These are phyloP conservation scores for Teratosphaeriaceae sp. DNA, from an alignment of 2,329 filamentous ascomycete species.

Conservation along the genomic window DNA sequence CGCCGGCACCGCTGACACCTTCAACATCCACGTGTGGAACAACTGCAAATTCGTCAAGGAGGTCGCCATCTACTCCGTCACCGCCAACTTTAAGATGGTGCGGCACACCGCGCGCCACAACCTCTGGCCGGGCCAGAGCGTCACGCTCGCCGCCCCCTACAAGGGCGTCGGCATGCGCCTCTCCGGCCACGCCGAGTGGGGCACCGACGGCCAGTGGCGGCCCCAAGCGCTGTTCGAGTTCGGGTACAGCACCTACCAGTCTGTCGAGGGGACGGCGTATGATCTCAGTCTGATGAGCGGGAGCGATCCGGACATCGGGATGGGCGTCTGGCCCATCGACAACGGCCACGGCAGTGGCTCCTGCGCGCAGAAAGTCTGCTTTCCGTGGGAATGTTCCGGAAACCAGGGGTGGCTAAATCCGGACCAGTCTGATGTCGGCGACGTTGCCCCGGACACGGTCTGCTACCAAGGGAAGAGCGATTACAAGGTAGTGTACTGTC, in stretches of 20 bases:
- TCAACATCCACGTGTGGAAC: slow-evolving; percentile 24
- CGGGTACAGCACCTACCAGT: slow-evolving; percentile 17
- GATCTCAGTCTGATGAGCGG: slow-evolving; percentile 22
- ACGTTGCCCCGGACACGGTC: slow-evolving; percentile 22
- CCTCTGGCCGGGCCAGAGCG: slow-evolving; percentile 12
- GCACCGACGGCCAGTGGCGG: slow-evolving; percentile 19
- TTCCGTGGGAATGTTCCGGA: slow-evolving; percentile 16
- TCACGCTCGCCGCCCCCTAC: slow-evolving; percentile 17
- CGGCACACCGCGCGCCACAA: slow-evolving; percentile 15
- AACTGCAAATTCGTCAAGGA: slow-evolving; percentile 21
- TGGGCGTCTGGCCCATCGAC: slow-evolving; percentile 14
- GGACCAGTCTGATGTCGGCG: slow-evolving; percentile 17
- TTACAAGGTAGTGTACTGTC: slow-evolving; percentile 24
- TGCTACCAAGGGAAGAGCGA: slow-evolving; percentile 24
- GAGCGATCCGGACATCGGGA: slow-evolving; percentile 18
- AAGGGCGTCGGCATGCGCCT: slow-evolving; percentile 22
- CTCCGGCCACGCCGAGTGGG: slow-evolving; percentile 23
- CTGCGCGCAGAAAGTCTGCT: slow-evolving; percentile 22
- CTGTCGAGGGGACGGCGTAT: slow-evolving; percentile 18
- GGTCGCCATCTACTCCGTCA: slow-evolving; percentile 23
- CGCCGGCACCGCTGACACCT: slow-evolving; percentile 13
- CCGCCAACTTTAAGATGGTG: slow-evolving; percentile 18
- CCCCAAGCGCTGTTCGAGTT: slow-evolving; percentile 25
- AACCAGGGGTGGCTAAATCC: slow-evolving; percentile 22
- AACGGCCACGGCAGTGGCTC: slow-evolving; percentile 11